A percentile compares a stretch with the other conserved stretches of the same genome.
phyloP scores from a whole-genome alignment of 2,329 filamentous ascomycete genomes.

The Oidium heveae region DNA sequence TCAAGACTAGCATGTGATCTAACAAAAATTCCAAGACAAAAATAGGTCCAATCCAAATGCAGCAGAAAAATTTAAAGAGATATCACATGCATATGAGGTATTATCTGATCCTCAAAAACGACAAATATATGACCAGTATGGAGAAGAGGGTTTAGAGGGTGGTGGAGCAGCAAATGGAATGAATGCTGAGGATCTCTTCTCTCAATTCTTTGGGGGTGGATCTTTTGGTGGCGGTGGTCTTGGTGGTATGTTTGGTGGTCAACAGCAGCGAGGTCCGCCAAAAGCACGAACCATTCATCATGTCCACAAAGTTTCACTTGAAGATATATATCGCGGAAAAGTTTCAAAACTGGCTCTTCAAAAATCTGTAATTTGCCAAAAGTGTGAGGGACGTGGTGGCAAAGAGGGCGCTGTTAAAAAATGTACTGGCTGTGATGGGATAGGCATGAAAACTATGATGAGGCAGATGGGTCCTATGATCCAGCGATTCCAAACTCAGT shows the following conservation, averaged over 20 bases:
- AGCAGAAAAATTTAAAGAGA: constrained; percentile 95
- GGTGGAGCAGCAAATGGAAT: constrained; percentile 59
- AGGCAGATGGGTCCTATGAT: constrained; percentile 99
- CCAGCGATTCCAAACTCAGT: constrained; percentile 97
- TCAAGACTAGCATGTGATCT: background rate
- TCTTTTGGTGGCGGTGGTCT: constrained; percentile 41
- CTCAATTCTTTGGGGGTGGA: constrained; percentile 72
- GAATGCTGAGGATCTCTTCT: constrained; percentile 88
- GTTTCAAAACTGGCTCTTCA: constrained; percentile 91
- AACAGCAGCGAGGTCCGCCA: constrained; percentile 53
- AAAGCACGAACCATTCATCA: constrained; percentile 94
- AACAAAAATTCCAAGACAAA: constrained; percentile 41
- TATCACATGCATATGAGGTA: constrained; percentile 87
- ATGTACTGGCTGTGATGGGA: constrained; percentile 72
- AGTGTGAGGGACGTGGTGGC: constrained; percentile 80
- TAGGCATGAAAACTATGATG: constrained; percentile 99
- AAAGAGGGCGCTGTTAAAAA: constrained; percentile 96
- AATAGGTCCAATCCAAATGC: constrained; percentile 83
- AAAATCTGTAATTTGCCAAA: constrained; percentile 88
- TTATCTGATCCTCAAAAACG: constrained; percentile 85
- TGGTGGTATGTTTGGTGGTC: constrained; percentile 56
- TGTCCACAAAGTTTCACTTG: constrained; percentile 91
- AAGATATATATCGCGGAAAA: constrained; percentile 96
- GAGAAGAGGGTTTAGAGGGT: constrained; percentile 85
- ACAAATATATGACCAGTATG: constrained; percentile 84